Evolutionary conservation across 2,329 filamentous ascomycete genomes (phyloP).

Genomic region (Phoma sp.): DNA sequence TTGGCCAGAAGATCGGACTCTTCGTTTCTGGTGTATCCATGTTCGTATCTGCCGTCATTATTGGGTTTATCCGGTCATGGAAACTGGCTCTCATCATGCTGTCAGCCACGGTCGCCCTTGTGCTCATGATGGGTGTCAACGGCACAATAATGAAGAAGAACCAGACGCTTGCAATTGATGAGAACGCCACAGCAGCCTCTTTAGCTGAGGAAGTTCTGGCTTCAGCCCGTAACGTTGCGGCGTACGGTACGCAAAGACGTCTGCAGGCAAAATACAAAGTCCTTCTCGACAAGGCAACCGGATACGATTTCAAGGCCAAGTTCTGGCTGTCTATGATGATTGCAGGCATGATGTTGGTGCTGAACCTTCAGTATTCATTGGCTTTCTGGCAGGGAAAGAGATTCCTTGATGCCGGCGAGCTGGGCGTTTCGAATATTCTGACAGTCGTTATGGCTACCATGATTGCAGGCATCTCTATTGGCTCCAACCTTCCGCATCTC

Average conservation of each 20-base stretch:
- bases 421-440: constrained; percentile 72
- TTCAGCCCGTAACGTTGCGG: constrained; percentile 88
- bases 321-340: constrained; percentile 77
- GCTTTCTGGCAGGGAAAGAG: constrained; percentile 56
- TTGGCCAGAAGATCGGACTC: constrained; percentile 55
- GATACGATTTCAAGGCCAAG: constrained; percentile 78
- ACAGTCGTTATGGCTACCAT: constrained; percentile 90
- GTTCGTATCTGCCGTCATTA: constrained; percentile 88
- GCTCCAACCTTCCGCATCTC: constrained; percentile 72
- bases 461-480: constrained; percentile 89
- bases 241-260: constrained; percentile 92
- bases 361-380: constrained; percentile 72
- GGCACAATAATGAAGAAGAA: constrained; percentile 80
- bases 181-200: constrained; percentile 84
- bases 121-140: constrained; percentile 76
- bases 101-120: constrained; percentile 75
- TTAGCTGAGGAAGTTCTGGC: constrained; percentile 94
- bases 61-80: constrained; percentile 91
- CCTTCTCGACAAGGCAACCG: constrained; percentile 75
- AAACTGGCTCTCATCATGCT: constrained; percentile 91
- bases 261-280: constrained; percentile 84
- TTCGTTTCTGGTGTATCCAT: constrained; percentile 43
- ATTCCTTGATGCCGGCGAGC: constrained; percentile 64
- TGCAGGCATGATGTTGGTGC: constrained; percentile 78
- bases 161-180: constrained; percentile 71